These are phyloP conservation scores for Fusarium mangiferae DNA, from an alignment of 2,329 filamentous ascomycete genomes.

Conservation along the genomic window DNA sequence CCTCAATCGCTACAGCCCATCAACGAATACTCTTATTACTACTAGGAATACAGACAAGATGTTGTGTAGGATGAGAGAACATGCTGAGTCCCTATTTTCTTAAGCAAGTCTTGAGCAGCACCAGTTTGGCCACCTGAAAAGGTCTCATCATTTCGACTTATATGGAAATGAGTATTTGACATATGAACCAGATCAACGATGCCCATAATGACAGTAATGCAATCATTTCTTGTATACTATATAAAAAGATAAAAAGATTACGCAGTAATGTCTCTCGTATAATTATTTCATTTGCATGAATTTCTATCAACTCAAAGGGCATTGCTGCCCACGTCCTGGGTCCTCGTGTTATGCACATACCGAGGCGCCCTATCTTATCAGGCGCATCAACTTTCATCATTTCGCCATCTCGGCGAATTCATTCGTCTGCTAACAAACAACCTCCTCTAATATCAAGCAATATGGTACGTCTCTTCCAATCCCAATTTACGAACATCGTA, in stretches of 20 bases:
- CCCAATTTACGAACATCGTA: background rate
- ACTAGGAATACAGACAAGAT: background rate
- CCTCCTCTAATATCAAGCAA: background rate
- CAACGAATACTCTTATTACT: background rate
- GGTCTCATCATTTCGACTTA: background rate
- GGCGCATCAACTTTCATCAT: conserved; percentile 20
- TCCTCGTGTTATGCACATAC: conserved; percentile 15
- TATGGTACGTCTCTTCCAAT: conserved; percentile 38
- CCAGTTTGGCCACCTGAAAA: background rate
- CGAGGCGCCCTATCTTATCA: conserved; percentile 18
- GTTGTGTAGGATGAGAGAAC: background rate
- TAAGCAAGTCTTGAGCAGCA: background rate
- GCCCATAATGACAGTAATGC: background rate
- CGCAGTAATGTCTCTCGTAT: background rate
- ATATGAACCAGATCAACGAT: background rate
- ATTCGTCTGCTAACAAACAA: background rate
- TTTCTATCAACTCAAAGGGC: background rate
- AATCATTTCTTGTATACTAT: background rate
- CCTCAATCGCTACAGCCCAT: background rate
- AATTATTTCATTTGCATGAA: background rate
- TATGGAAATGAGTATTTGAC: background rate
- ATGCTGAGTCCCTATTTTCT: background rate
- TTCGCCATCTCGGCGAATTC: conserved; percentile 2
- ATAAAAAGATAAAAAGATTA: rapidly evolving
- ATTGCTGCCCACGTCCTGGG: background rate